phyloP scores from a whole-genome alignment of 1,284 basidiomycete species.

The Cryptococcus sp. region DNA sequence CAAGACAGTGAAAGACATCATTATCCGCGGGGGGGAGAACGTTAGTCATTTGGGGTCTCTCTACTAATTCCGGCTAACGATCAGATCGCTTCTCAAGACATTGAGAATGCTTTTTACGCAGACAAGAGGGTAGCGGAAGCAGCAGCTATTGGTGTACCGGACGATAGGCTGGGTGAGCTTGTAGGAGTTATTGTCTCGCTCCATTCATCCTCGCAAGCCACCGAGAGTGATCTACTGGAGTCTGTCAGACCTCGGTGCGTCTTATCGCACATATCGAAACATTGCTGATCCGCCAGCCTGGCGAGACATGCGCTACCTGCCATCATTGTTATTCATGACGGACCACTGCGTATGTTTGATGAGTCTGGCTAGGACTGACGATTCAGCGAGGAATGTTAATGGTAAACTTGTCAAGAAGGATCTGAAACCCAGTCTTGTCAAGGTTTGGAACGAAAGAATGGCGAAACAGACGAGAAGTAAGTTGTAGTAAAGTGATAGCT shows the following conservation, averaged over 20 bases:
- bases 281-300: conserved; percentile 8
- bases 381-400: conserved; percentile 31
- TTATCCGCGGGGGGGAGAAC: conserved; percentile 45
- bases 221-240: conserved; percentile 15
- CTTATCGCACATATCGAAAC: not conserved
- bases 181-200: conserved; percentile 35
- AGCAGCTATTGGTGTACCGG: conserved; percentile 34
- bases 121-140: conserved; percentile 31
- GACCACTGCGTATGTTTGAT: conserved; percentile 23
- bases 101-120: conserved; percentile 40
- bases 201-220: conserved; percentile 4
- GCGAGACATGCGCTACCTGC: conserved; percentile 23
- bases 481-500: too few species aligned
- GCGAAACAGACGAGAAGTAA: conserved; percentile 3
- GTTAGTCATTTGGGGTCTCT: conserved; percentile 12
- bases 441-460: conserved; percentile 20
- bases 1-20: conserved; percentile 38
- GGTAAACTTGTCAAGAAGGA: conserved; percentile 37
- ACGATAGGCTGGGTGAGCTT: conserved; percentile 33
- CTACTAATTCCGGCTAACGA: not conserved
- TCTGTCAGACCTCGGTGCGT: conserved; percentile 13
- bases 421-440: conserved; percentile 19
- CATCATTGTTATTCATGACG: conserved; percentile 20
- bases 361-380: not conserved
- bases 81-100: conserved; percentile 33